Base-by-base conservation (phyloP, 2,329 filamentous ascomycete genomes). In the Aspergillus ruber region DNA sequence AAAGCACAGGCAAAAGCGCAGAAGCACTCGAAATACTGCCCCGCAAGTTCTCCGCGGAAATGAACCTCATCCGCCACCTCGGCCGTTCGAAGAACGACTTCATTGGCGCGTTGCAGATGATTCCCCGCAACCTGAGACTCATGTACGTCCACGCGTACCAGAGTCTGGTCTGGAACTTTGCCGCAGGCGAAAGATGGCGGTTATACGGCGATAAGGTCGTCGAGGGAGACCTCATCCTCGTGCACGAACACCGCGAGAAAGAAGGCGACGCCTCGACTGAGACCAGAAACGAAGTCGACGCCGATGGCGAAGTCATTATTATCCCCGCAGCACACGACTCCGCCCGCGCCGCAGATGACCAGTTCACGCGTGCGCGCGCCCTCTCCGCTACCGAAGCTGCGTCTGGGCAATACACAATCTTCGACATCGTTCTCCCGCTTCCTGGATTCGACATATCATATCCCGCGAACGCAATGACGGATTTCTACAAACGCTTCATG, bases 101-200 rank as follows among this genome's bases (percentile, higher is more conserved):
- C 64, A 78, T 88, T 50, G 90, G 90, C 20, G 89, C 93, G 1
- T 70, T 98, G 44, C 80, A 85, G 62, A 78, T 80, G 46, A 90
- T 98, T 52, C 86, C 86, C 20, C 80, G 90, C 15, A 88, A 87
- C 43, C 75, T 97, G 58, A 82, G 90, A 39, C 81, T 89, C 49
- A 96, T 98, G 86, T 98, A 97, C 64, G 84, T 95, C 13, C 93
- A 98, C 66, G 91, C 93, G 4, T 97, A 96, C 69, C 93, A 98
- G 67, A 95, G 88, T 5, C 80, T 90, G 33, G 84, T 98, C 7
- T 98, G 91, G 91, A 98, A 98, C 71, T 81, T 83, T 56, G 87
- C 83, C 10, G 88, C 83, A 1, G 89, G 87, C 55, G 82, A 85
- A 57, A 85, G 93, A 42, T 95, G 89, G 85, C 80, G 83, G 38